Conservation (phyloP, 2,329 filamentous ascomycete genomes). For the Fusarium heterosporum region DNA sequence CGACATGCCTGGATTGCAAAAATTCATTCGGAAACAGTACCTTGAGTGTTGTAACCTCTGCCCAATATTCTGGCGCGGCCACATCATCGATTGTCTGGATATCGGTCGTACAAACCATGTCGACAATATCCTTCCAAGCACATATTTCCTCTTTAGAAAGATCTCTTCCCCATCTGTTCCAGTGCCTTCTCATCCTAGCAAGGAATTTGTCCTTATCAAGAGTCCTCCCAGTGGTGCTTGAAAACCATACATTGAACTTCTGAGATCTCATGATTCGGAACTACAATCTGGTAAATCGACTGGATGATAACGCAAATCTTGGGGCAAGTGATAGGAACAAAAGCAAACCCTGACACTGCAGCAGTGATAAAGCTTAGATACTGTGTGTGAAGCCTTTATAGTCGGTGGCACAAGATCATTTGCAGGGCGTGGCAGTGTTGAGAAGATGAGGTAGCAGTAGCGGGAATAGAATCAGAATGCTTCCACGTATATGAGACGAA, state of each 20-base stretch:
- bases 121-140: neutral
- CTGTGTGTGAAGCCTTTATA: neutral
- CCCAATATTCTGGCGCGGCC: neutral
- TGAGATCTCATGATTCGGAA: neutral
- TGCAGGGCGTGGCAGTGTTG: neutral
- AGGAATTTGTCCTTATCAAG: neutral
- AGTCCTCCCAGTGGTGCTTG: neutral
- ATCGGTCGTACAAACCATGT: neutral
- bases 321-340: too few species aligned
- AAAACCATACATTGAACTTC: neutral
- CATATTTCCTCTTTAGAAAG: neutral
- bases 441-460: too few species aligned
- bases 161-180: neutral
- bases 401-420: neutral
- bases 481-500: too few species aligned
- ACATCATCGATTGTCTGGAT: neutral
- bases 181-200: neutral
- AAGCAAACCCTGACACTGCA: neutral
- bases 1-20: conserved; percentile 4
- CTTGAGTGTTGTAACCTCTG: conserved; percentile 1
- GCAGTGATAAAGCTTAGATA: neutral
- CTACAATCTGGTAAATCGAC: too few species aligned
- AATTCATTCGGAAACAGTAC: conserved; percentile 14
- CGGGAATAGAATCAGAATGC: too few species aligned
- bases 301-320: too few species aligned